These are phyloP conservation scores for Hypoxylon sp. DNA, from an alignment of 2,329 filamentous ascomycete species.

Conservation along the genomic window DNA sequence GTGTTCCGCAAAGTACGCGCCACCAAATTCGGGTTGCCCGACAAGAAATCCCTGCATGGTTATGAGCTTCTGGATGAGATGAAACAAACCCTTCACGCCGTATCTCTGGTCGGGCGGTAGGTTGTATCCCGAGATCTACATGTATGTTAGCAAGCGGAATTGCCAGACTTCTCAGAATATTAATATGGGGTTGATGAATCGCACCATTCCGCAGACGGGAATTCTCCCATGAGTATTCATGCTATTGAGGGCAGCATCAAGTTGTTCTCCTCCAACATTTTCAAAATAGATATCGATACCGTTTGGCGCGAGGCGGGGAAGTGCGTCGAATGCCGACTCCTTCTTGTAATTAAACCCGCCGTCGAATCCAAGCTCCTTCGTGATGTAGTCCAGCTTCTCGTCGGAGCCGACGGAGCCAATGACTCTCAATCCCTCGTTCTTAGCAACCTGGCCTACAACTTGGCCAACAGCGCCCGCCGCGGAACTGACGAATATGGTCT, in stretches of 20 bases:
- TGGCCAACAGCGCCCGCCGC: conserved; percentile 83
- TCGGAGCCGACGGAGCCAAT: conserved; percentile 84
- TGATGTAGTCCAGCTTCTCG: conserved; percentile 80
- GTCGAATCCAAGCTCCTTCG: conserved; percentile 78
- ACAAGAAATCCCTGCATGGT: conserved; percentile 85
- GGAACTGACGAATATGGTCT: conserved; percentile 83
- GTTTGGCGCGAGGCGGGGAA: conserved; percentile 76
- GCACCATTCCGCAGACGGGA: conserved; percentile 65
- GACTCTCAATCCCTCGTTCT: conserved; percentile 80
- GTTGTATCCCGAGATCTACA: conserved; percentile 83
- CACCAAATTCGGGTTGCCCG: conserved; percentile 73
- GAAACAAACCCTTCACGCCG: conserved; percentile 76
- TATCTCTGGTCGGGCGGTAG: conserved; percentile 66
- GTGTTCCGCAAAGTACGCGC: conserved; percentile 77
- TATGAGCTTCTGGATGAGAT: conserved; percentile 79
- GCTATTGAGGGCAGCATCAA: conserved; percentile 71
- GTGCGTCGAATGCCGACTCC: conserved; percentile 75
- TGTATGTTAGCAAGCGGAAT: conserved; percentile 45
- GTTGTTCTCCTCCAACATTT: conserved; percentile 82
- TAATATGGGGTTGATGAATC: not conserved
- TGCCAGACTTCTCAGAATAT: not conserved
- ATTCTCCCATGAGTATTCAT: conserved; percentile 77
- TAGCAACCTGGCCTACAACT: conserved; percentile 81
- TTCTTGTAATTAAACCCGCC: conserved; percentile 86
- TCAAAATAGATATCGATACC: conserved; percentile 88